These are phyloP conservation scores for Lachancea thermotolerans DNA, from an alignment of 805 yeast genomes.

Conservation along the genomic window DNA sequence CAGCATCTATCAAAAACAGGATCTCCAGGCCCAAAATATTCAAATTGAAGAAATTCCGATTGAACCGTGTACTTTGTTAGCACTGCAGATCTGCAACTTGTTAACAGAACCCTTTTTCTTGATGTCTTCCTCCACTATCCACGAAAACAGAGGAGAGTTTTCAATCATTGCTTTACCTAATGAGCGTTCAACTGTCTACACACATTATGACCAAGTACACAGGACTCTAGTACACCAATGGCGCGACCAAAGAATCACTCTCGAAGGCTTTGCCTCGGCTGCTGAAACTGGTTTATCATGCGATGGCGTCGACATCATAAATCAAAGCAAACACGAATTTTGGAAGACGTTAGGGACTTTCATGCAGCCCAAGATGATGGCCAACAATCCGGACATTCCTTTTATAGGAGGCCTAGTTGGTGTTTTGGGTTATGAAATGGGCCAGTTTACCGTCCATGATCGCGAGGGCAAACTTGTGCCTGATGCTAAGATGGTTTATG, in stretches of 20 bases:
- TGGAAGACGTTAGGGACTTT: constrained; percentile 25
- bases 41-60: constrained; percentile 10
- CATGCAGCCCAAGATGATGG: constrained; percentile 19
- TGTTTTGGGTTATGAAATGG: constrained; percentile 81
- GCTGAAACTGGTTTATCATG: not conserved
- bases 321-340: constrained; percentile 22
- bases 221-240: constrained; percentile 27
- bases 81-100: constrained; percentile 49
- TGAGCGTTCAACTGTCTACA: constrained; percentile 37
- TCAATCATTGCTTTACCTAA: constrained; percentile 74
- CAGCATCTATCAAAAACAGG: constrained; percentile 16
- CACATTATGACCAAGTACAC: constrained; percentile 51
- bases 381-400: constrained; percentile 43
- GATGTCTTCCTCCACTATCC: constrained; percentile 59
- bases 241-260: constrained; percentile 19
- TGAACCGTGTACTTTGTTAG: constrained; percentile 17
- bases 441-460: constrained; percentile 39
- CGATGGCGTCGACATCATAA: constrained; percentile 9
- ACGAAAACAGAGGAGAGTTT: constrained; percentile 56
- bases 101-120: constrained; percentile 38
- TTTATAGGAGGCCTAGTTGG: constrained; percentile 93
- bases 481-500: constrained; percentile 66
- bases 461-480: constrained; percentile 39
- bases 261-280: constrained; percentile 1
- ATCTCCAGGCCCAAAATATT: constrained; percentile 2